Evolutionary conservation across 257 asterid genomes (phyloP).

Genomic region (Lavandula angustifolia): DNA sequence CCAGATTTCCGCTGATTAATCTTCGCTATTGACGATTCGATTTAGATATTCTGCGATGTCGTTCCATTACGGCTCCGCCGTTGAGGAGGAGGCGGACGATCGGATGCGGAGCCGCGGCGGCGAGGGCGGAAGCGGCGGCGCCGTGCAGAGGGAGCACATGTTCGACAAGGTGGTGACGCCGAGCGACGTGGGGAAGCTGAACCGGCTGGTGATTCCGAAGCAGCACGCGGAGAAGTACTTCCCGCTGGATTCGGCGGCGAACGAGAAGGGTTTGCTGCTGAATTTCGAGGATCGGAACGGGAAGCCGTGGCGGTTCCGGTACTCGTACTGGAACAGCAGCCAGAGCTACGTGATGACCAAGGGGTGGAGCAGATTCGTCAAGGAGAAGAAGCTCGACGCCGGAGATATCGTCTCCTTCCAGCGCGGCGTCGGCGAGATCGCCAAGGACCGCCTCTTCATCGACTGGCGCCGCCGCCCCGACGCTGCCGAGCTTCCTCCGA

Average conservation of each 20-base stretch:
- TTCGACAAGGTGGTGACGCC: constrained; percentile 97
- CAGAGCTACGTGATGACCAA: constrained; percentile 99
- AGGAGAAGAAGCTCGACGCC: constrained; percentile 88
- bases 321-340: constrained; percentile 99
- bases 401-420: constrained; percentile 85
- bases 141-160: constrained; percentile 85
- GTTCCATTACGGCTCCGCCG: constrained; percentile 26
- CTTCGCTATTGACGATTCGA: no score
- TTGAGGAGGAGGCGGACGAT: no score
- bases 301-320: constrained; percentile 87
- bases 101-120: constrained; percentile 18
- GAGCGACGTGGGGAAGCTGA: constrained; percentile 95
- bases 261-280: constrained; percentile 80
- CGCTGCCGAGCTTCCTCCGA: constrained; percentile 43
- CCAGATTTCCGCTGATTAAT: no score
- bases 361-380: constrained; percentile 93
- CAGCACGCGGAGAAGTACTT: constrained; percentile 97
- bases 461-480: constrained; percentile 97
- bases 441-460: constrained; percentile 68
- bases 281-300: constrained; percentile 90
- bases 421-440: constrained; percentile 65
- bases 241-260: constrained; percentile 74
- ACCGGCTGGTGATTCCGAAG: constrained; percentile 84
- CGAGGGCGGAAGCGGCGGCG: constrained; percentile 21
- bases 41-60: no score